Evolutionary conservation across 108 stramenopile species (phyloP).

Genomic region (Cyclotella cryptica): DNA sequence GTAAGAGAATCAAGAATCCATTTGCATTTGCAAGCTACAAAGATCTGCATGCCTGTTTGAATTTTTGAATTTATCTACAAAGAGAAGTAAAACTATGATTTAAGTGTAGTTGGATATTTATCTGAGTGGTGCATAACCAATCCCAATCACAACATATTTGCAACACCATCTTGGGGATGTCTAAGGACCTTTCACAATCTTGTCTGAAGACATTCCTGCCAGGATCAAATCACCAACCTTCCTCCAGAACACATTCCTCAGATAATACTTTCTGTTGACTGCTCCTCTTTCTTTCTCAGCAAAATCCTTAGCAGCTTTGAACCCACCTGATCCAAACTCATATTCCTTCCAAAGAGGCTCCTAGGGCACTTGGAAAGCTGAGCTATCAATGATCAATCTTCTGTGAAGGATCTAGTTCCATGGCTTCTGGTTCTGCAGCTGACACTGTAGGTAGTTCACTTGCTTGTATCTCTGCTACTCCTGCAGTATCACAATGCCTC

Average conservation of each 20-base stretch:
- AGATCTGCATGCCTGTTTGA: no score
- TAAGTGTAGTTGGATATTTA: no score
- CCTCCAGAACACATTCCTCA: conserved; percentile 17
- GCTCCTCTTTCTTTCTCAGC: conserved; percentile 39
- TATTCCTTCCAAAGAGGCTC: conserved; percentile 53
- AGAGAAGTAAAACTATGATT: no score
- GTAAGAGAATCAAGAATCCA: no score
- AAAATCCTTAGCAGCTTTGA: conserved; percentile 45
- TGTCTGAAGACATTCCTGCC: not conserved
- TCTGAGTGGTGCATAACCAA: no score
- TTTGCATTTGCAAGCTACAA: no score
- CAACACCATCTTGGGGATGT: no score
- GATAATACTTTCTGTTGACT: conserved; percentile 30
- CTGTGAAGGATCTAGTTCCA: not conserved
- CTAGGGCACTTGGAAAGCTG: conserved; percentile 14
- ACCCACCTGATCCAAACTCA: conserved; percentile 37
- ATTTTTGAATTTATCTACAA: no score
- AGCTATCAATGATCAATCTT: not conserved
- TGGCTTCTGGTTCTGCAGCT: not conserved
- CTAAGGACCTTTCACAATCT: no score
- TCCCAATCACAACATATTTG: no score
- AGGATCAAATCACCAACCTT: not conserved
- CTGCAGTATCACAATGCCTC: no score
- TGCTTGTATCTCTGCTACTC: no score
- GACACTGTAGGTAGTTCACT: not conserved